Evolutionary conservation across 257 asterid species (phyloP).

Genomic region (Penstemon newberryi): DNA sequence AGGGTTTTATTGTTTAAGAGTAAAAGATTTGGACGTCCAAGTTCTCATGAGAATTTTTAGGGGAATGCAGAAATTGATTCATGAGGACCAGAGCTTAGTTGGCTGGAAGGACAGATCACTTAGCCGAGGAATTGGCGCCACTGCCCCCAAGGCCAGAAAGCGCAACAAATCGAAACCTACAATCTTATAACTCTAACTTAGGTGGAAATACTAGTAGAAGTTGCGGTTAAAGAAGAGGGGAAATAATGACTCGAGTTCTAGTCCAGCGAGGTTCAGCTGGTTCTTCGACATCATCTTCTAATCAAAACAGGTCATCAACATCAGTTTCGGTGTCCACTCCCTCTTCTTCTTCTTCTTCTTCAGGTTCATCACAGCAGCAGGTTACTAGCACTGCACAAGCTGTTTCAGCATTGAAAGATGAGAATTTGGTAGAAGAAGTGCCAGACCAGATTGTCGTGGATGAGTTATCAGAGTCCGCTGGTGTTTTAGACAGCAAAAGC

Average conservation of each 20-base stretch:
- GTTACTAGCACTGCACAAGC: slow-evolving; percentile 43
- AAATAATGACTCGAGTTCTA: slow-evolving; percentile 80
- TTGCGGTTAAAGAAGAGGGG: slow-evolving; percentile 38
- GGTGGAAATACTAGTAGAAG: slow-evolving; percentile 29
- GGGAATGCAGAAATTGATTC: slow-evolving; percentile 97
- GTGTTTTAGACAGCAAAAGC: slow-evolving; percentile 36
- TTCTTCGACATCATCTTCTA: slow-evolving; percentile 65
- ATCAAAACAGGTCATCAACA: slow-evolving; percentile 58
- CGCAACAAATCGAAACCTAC: slow-evolving; percentile 74
- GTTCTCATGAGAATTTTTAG: slow-evolving; percentile 99
- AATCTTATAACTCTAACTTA: slow-evolving; percentile 48
- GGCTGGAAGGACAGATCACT: slow-evolving; percentile 74
- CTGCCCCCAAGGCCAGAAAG: slow-evolving; percentile 87
- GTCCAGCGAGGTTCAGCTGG: slow-evolving; percentile 88
- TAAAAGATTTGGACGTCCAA: slow-evolving; percentile 56
- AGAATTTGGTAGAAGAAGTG: slow-evolving; percentile 47
- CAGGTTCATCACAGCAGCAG: slow-evolving; percentile 56
- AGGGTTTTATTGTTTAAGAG: slow-evolving; percentile 60
- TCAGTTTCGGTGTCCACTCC: slow-evolving; percentile 43
- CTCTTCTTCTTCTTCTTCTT: slow-evolving; percentile 51
- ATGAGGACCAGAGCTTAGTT: slow-evolving; percentile 58
- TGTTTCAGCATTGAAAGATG: slow-evolving; percentile 55
- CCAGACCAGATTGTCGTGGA: slow-evolving; percentile 54
- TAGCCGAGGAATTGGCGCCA: slow-evolving; percentile 77
- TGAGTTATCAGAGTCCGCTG: slow-evolving; percentile 45